These are phyloP conservation scores for Luvunga scandens DNA, from an alignment of 345 rosid species.

Conservation along the genomic window DNA sequence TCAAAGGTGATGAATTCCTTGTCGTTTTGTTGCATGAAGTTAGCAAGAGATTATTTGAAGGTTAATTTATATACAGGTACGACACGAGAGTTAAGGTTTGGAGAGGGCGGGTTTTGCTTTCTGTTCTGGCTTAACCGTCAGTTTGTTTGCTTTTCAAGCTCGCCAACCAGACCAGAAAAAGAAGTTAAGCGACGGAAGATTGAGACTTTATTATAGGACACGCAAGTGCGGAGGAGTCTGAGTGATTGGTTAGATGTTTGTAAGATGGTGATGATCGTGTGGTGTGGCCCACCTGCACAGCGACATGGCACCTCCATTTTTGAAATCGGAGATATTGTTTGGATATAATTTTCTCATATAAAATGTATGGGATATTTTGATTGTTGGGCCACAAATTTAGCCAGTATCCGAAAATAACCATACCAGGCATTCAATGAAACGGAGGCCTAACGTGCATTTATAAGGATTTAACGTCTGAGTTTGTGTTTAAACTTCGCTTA, in stretches of 20 bases:
- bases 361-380: background rate
- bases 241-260: background rate
- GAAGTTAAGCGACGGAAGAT: constrained; percentile 19
- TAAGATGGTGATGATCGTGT: background rate
- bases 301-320: background rate
- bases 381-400: background rate
- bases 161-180: constrained; percentile 40
- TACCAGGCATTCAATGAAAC: too few relatives aligned
- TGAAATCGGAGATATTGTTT: background rate
- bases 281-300: background rate
- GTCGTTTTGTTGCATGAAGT: constrained; percentile 22
- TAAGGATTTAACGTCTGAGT: too few relatives aligned
- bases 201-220: background rate
- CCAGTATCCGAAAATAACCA: too few relatives aligned
- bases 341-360: background rate
- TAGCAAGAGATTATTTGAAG: constrained; percentile 22
- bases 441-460: too few relatives aligned
- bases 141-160: constrained; percentile 59
- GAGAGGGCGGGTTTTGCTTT: background rate
- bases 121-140: constrained; percentile 46
- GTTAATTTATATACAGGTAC: constrained; percentile 14
- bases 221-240: background rate
- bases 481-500: too few relatives aligned
- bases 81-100: background rate
- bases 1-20: background rate